Evolutionary conservation across 805 yeast genomes (phyloP), one percentile per base, ranked within the genome.

Genomic region (Ogataea chonburiensis): DNA sequence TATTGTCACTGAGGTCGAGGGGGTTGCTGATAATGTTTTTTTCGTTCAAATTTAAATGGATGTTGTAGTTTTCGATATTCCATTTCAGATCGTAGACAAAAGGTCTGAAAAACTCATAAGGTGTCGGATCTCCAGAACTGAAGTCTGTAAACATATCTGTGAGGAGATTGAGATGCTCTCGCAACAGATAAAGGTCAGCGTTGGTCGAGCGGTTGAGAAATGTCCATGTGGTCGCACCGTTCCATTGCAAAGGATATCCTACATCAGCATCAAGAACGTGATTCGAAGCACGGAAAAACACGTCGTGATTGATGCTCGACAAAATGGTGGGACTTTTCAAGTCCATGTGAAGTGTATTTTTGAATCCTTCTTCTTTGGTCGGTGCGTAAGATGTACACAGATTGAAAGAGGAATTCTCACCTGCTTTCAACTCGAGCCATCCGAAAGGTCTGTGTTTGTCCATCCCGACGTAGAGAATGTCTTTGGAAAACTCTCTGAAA

Each of bases 1-100:
- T 75, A 57, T 93, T 93, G 42, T 82, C 93, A 35, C 74, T 75
- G 49, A 83, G 78, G 52, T 88, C 96, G 25, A 88, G 62, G 0
- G 98, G 96, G 49, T 87, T 85, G 58, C 88, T 84, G 46, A 93
- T 80, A 51, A 93, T 85, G 56, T 93, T 93, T 26, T 77, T 75
- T 52, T 87, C 95, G 57, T 93, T 93, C 17, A 87, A 81, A 56
- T 89, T 89, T 39, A 91, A 58, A 53, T 66, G 84, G 6, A 91
- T 58, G 20, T 74, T 70, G 49, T 82, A 81, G 24, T 75, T 61
- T 4, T 51, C 40, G 16, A 86, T 52, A 1, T 66, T 60, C 88
- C 95, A 82, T 21, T 70, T 66, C 15, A 88, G 45, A 1, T 57
- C 52, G 55, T 86, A 86, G 4, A 64, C 60, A 40, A 79, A 79